Conservation (phyloP, 805 yeast species). For the Yarrowia sp. region DNA sequence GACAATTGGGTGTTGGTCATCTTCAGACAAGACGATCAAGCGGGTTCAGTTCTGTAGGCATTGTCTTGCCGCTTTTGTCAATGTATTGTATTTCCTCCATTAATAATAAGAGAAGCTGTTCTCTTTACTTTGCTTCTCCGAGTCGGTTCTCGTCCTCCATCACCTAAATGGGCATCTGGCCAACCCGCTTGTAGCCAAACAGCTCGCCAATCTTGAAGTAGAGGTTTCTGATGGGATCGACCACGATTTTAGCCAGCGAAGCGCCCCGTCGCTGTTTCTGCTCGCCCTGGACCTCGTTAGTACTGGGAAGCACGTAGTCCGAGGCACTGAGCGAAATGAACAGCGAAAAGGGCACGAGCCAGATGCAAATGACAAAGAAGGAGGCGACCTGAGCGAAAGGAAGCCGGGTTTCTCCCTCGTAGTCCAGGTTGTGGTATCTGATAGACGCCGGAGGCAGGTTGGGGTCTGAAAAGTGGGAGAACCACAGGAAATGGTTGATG, state of each 20-base stretch:
- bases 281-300: slow-evolving; percentile 41
- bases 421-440: slow-evolving; percentile 58
- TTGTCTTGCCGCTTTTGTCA: too few relatives aligned
- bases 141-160: too few relatives aligned
- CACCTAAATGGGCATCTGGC: slow-evolving; percentile 22
- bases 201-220: slow-evolving; percentile 14
- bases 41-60: too few relatives aligned
- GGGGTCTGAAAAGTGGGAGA: slow-evolving; percentile 76
- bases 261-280: slow-evolving; percentile 29
- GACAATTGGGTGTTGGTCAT: neutral
- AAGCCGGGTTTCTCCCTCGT: slow-evolving; percentile 71
- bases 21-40: too few relatives aligned
- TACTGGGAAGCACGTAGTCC: slow-evolving; percentile 80
- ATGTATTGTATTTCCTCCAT: too few relatives aligned
- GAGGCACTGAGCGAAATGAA: slow-evolving; percentile 92
- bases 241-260: slow-evolving; percentile 34
- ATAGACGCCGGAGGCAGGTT: slow-evolving; percentile 63
- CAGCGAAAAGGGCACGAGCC: slow-evolving; percentile 93
- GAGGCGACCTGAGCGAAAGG: slow-evolving; percentile 91
- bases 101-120: too few relatives aligned
- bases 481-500: slow-evolving; percentile 88
- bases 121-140: too few relatives aligned
- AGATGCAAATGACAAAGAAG: slow-evolving; percentile 89
- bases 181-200: slow-evolving; percentile 31
- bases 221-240: slow-evolving; percentile 25